Conservation (phyloP, 1,284 basidiomycete genomes). For the Microbotryum violaceum region DNA sequence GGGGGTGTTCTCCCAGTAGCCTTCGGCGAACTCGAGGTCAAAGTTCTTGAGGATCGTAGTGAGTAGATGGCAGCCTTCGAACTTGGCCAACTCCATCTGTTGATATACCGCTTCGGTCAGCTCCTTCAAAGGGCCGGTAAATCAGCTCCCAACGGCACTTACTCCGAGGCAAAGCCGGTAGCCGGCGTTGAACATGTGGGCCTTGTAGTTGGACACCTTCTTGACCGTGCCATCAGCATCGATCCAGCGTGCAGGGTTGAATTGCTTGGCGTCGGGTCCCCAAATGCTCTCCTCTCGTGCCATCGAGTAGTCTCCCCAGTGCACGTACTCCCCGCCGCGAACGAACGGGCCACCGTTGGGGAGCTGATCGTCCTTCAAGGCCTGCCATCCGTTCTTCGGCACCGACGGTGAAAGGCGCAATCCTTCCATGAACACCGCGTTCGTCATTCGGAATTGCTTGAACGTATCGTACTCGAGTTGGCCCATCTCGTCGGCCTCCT, state of each 20-base stretch:
- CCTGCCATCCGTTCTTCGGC: slow-evolving; percentile 10
- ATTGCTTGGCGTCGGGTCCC: slow-evolving; percentile 22
- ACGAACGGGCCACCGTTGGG: slow-evolving; percentile 22
- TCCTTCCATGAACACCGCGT: slow-evolving; percentile 19
- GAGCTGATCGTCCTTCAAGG: slow-evolving; percentile 21
- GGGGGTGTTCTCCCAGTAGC: neutral
- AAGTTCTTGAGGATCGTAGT: slow-evolving; percentile 1
- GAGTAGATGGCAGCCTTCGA: neutral
- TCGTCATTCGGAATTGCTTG: slow-evolving; percentile 8
- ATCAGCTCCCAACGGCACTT: too few species aligned
- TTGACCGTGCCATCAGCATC: slow-evolving; percentile 18
- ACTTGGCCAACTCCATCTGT: slow-evolving; percentile 1
- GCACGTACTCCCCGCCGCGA: slow-evolving; percentile 16
- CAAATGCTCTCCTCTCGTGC: slow-evolving; percentile 20
- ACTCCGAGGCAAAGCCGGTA: slow-evolving; percentile 7
- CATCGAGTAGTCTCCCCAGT: slow-evolving; percentile 20
- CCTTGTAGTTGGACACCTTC: slow-evolving; percentile 15
- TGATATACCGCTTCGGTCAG: too few species aligned
- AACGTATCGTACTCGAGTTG: slow-evolving; percentile 14
- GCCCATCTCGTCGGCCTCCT: neutral
- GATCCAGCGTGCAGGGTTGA: slow-evolving; percentile 25
- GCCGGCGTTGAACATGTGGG: slow-evolving; percentile 25
- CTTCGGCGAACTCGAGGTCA: slow-evolving; percentile 1
- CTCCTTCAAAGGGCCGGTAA: too few species aligned
- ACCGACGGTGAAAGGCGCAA: slow-evolving; percentile 6